Conservation (phyloP, 768 basidiomycete species). For the Calocybe gangraenosa region DNA sequence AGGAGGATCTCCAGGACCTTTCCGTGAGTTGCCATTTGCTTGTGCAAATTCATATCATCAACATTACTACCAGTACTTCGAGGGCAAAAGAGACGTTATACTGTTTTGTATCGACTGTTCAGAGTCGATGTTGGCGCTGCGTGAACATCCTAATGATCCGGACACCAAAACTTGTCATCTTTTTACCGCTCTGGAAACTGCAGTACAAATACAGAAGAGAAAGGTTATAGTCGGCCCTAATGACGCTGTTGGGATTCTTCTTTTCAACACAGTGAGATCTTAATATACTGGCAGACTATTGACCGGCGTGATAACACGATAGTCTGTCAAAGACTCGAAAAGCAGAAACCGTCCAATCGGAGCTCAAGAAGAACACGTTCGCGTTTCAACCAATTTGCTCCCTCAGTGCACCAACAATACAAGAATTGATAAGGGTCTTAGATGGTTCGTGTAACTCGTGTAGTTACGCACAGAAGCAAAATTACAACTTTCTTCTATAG, state of each 20-base stretch:
- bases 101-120: conserved; percentile 97
- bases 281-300: neutral
- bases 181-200: conserved; percentile 75
- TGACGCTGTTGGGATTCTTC: conserved; percentile 84
- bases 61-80: conserved; percentile 45
- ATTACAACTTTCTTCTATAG: conserved; percentile 30
- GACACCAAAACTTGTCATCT: conserved; percentile 71
- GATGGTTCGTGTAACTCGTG: conserved; percentile 49
- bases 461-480: neutral
- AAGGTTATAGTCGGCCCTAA: conserved; percentile 88
- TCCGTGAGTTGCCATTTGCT: conserved; percentile 39
- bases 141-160: conserved; percentile 62
- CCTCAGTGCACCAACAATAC: conserved; percentile 78
- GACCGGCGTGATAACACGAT: conserved; percentile 1
- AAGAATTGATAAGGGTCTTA: conserved; percentile 71
- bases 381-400: conserved; percentile 74
- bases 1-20: conserved; percentile 72
- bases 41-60: neutral
- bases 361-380: conserved; percentile 66
- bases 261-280: conserved; percentile 85
- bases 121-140: conserved; percentile 76
- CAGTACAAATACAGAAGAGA: conserved; percentile 82
- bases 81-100: conserved; percentile 79
- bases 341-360: conserved; percentile 36
- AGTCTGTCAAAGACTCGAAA: conserved; percentile 34